phyloP scores from a whole-genome alignment of 2,329 filamentous ascomycete genomes.

The Ophioceras dolichostomum region DNA sequence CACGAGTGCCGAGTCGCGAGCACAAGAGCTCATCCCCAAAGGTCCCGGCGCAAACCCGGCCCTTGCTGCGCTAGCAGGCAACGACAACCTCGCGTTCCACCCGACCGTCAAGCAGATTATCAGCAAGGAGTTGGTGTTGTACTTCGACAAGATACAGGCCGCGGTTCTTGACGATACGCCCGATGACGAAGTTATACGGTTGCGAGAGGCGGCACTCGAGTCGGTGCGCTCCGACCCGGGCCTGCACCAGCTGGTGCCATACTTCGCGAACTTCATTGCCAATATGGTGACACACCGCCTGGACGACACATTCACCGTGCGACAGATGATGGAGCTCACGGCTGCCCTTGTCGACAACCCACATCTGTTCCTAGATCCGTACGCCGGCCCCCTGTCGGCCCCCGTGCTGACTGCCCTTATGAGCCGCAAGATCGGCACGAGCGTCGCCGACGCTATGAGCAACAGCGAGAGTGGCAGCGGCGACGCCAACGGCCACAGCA shows the following conservation, averaged over 20 bases:
- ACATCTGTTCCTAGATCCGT: slow-evolving; percentile 59
- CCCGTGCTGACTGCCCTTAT: slow-evolving; percentile 87
- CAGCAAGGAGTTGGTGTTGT: slow-evolving; percentile 89
- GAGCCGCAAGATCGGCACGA: slow-evolving; percentile 63
- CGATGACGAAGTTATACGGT: slow-evolving; percentile 58
- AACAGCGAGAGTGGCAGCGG: not conserved
- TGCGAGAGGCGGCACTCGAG: slow-evolving; percentile 73
- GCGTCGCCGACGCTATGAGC: no score
- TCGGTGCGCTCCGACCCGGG: slow-evolving; percentile 83
- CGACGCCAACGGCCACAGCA: not conserved
- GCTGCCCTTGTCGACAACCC: slow-evolving; percentile 76
- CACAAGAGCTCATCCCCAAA: slow-evolving; percentile 80
- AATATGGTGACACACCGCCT: slow-evolving; percentile 92
- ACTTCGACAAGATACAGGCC: slow-evolving; percentile 89
- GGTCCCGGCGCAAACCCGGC: slow-evolving; percentile 79
- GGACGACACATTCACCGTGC: slow-evolving; percentile 78
- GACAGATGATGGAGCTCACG: slow-evolving; percentile 85
- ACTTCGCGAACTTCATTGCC: slow-evolving; percentile 91
- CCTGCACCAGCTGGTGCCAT: slow-evolving; percentile 88
- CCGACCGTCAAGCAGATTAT: slow-evolving; percentile 92
- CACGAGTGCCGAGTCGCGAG: slow-evolving; percentile 68
- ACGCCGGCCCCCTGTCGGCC: slow-evolving; percentile 58
- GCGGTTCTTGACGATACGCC: slow-evolving; percentile 81
- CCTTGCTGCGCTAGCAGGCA: slow-evolving; percentile 69
- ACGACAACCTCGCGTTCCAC: slow-evolving; percentile 73